Percentiles rank a stretch among this genome's conserved stretches.
Conservation (phyloP, 495 filamentous ascomycete genomes). For the Immersiella caudata region DNA sequence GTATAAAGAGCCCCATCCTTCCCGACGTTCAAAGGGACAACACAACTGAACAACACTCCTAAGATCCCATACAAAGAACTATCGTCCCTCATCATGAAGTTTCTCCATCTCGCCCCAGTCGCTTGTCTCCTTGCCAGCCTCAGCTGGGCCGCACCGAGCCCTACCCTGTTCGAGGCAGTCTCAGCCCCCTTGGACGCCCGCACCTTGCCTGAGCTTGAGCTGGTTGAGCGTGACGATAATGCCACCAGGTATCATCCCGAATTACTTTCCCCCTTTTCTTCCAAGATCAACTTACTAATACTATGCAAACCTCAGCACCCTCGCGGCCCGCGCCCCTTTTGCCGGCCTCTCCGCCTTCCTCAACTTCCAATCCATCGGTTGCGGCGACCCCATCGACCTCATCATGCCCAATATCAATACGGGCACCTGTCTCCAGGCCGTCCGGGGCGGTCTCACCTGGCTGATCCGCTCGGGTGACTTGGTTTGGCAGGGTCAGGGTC, state of each 20-base stretch:
- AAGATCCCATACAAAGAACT: no score
- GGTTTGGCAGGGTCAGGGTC: not conserved
- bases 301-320: not conserved
- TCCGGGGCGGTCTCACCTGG: not conserved
- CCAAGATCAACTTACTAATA: not conserved
- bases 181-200: not conserved
- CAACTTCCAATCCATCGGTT: slow-evolving; percentile 11
- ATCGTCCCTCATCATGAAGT: not conserved
- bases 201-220: not conserved
- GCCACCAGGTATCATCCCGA: not conserved
- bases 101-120: not conserved
- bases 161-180: not conserved
- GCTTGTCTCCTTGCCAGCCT: not conserved
- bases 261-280: not conserved
- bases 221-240: slow-evolving; percentile 3
- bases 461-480: slow-evolving; percentile 5
- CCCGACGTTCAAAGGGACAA: not conserved
- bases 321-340: not conserved
- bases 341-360: slow-evolving; percentile 3
- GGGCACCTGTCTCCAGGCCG: not conserved
- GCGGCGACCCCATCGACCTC: slow-evolving; percentile 1
- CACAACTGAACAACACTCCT: no score
- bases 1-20: not conserved
- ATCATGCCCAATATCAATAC: slow-evolving; percentile 1
- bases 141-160: slow-evolving; percentile 6